phyloP scores from a whole-genome alignment of 768 basidiomycete species.

The Lentinula aciculospora region DNA sequence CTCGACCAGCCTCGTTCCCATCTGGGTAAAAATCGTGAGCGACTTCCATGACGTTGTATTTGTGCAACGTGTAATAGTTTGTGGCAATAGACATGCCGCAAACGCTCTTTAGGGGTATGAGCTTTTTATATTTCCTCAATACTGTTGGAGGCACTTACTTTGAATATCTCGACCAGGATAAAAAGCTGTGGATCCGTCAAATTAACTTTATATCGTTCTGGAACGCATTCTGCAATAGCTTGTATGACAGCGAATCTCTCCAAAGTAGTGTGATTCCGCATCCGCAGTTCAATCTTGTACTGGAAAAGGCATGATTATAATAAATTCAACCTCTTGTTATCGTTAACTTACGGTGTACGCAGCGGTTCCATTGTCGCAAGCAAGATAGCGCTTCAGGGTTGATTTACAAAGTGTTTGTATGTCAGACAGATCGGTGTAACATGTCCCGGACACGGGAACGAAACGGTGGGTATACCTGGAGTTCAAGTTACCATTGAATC shows the following conservation, averaged over 20 bases:
- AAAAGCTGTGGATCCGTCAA: slow-evolving; percentile 66
- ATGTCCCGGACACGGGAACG: slow-evolving; percentile 63
- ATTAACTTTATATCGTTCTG: slow-evolving; percentile 61
- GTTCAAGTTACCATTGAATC: neutral
- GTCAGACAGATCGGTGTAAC: slow-evolving; percentile 63
- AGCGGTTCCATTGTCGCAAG: slow-evolving; percentile 33
- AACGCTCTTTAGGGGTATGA: slow-evolving; percentile 43
- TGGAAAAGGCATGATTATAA: slow-evolving; percentile 18
- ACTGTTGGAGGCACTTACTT: slow-evolving; percentile 37
- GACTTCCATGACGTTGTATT: slow-evolving; percentile 77
- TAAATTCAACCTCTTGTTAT: neutral
- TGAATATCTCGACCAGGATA: slow-evolving; percentile 79
- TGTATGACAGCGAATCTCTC: slow-evolving; percentile 56
- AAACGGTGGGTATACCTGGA: slow-evolving; percentile 67
- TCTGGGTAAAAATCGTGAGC: slow-evolving; percentile 37
- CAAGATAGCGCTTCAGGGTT: slow-evolving; percentile 49
- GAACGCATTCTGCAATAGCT: slow-evolving; percentile 65
- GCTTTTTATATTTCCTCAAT: neutral
- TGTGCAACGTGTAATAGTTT: slow-evolving; percentile 65
- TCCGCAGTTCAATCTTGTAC: slow-evolving; percentile 79
- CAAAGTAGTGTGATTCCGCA: slow-evolving; percentile 74
- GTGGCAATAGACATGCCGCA: slow-evolving; percentile 73
- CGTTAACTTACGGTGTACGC: slow-evolving; percentile 36
- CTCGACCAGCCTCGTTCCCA: neutral
- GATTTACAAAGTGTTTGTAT: slow-evolving; percentile 57